Percentiles rank a stretch among this genome's conserved stretches.
Evolutionary conservation across 2,329 filamentous ascomycete species (phyloP).

Genomic region (Pleoardoris graminearum): DNA sequence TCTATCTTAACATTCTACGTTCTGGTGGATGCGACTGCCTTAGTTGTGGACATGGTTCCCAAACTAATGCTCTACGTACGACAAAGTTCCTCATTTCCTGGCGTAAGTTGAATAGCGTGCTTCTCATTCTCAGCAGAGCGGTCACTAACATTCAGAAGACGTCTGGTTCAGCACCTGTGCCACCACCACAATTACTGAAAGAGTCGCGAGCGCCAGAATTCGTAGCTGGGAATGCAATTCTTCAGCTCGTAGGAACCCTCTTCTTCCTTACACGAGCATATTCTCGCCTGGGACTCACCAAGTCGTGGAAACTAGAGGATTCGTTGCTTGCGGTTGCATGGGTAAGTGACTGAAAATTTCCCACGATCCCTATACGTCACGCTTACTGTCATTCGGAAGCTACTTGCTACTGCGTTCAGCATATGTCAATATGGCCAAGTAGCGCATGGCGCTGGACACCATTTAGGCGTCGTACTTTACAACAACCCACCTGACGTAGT

Average conservation of each 20-base stretch:
- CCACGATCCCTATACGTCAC: not conserved
- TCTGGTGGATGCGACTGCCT: not conserved
- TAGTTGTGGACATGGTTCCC: not conserved
- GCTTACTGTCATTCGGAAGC: slow-evolving; percentile 1
- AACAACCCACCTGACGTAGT: slow-evolving; percentile 11
- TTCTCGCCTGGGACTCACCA: slow-evolving; percentile 21
- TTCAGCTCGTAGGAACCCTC: slow-evolving; percentile 20
- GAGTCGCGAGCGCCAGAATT: slow-evolving; percentile 21
- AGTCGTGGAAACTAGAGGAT: slow-evolving; percentile 24
- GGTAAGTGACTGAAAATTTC: slow-evolving; percentile 12
- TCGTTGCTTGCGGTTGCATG: slow-evolving; percentile 20
- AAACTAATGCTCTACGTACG: not conserved
- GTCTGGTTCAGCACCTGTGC: not conserved
- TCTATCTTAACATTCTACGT: not conserved
- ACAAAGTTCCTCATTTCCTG: slow-evolving; percentile 3
- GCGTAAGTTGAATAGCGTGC: not conserved
- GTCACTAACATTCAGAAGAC: not conserved
- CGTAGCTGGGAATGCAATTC: slow-evolving; percentile 21
- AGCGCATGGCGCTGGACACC: slow-evolving; percentile 21
- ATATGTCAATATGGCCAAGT: slow-evolving; percentile 28
- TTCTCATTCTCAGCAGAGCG: not conserved
- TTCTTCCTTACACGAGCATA: slow-evolving; percentile 25
- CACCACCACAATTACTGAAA: not conserved
- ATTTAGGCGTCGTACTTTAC: slow-evolving; percentile 9
- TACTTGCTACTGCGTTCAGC: slow-evolving; percentile 22